phyloP scores from a whole-genome alignment of 345 rosid genomes.

The Camelina sativa region DNA sequence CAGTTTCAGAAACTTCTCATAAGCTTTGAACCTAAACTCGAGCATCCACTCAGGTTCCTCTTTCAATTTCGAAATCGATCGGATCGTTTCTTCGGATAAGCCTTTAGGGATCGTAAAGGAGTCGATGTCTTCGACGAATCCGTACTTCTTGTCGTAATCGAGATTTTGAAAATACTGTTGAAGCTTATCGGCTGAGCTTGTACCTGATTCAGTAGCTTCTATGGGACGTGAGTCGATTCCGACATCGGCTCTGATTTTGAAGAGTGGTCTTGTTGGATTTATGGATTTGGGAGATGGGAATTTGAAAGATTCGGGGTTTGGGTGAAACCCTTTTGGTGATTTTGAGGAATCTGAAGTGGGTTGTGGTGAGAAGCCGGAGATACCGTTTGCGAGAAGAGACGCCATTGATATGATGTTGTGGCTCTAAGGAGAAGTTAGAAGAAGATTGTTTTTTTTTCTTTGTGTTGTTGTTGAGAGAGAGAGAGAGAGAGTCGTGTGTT shows the following conservation, averaged over 20 bases:
- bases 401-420: conserved; percentile 51
- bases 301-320: conserved; percentile 48
- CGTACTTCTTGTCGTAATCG: conserved; percentile 72
- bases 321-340: conserved; percentile 39
- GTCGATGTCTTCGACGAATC: conserved; percentile 77
- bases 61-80: conserved; percentile 66
- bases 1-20: conserved; percentile 67
- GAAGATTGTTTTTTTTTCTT: conserved; percentile 7
- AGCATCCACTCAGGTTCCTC: conserved; percentile 96
- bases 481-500: conserved; percentile 18
- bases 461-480: too few species aligned
- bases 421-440: conserved; percentile 29
- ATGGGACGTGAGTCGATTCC: conserved; percentile 49
- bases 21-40: conserved; percentile 73
- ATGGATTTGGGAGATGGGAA: conserved; percentile 34
- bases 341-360: conserved; percentile 43
- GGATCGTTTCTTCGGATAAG: conserved; percentile 70
- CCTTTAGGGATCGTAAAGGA: conserved; percentile 86
- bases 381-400: conserved; percentile 53
- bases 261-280: conserved; percentile 10
- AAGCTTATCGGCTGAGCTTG: conserved; percentile 64
- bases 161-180: conserved; percentile 68
- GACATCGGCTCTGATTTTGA: conserved; percentile 58
- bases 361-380: conserved; percentile 50
- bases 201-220: conserved; percentile 52